Conservation (phyloP, 2,329 filamentous ascomycete species). For the Microsporum audouinii region DNA sequence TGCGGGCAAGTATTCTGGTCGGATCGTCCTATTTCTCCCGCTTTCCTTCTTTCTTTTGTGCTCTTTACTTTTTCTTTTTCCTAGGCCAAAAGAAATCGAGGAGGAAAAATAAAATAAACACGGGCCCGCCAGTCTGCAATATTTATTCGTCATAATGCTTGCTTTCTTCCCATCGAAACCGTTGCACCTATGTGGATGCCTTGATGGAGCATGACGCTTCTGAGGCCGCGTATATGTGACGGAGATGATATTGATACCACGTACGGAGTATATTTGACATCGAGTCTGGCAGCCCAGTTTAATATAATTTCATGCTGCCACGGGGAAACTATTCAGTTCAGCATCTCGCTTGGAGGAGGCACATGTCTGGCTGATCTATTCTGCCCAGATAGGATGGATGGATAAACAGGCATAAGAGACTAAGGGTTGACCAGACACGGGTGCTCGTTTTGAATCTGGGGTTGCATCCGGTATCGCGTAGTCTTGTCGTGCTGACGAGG, state of each 20-base stretch:
- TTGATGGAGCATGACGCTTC: not conserved
- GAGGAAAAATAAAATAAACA: not conserved
- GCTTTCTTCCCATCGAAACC: not conserved
- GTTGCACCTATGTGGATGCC: slow-evolving; percentile 1
- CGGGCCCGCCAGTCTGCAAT: not conserved
- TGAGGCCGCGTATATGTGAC: not conserved
- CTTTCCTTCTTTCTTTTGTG: not conserved
- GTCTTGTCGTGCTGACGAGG: not conserved
- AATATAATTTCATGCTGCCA: slow-evolving; percentile 1
- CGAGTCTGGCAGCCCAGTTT: not conserved
- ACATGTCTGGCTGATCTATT: not conserved
- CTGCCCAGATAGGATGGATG: not conserved
- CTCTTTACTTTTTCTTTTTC: not conserved
- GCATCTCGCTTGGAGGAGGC: not conserved
- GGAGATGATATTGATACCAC: not conserved
- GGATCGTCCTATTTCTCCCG: not conserved
- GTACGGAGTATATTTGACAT: not conserved
- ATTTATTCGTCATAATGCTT: slow-evolving; percentile 1
- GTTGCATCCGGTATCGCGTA: not conserved
- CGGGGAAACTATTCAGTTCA: not conserved
- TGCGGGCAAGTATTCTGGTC: slow-evolving; percentile 1
- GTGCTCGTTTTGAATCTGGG: not conserved
- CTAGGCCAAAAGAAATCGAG: not conserved
- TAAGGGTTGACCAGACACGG: not conserved
- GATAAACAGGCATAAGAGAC: not conserved